Base-by-base conservation (phyloP, 495 filamentous ascomycete genomes). In the Chaetomium tenue region DNA sequence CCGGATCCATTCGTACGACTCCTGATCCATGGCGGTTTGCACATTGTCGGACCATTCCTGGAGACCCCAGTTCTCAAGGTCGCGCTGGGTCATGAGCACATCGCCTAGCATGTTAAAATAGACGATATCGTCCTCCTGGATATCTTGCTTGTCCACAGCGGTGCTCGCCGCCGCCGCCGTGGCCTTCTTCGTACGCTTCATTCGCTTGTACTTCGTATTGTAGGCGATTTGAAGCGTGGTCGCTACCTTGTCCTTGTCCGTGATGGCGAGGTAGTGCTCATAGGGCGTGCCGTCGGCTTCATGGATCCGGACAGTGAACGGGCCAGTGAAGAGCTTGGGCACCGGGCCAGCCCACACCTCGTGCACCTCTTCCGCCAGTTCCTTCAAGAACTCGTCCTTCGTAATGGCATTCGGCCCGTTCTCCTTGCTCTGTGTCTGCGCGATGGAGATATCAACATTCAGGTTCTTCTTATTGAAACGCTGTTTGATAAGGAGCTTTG, bases 231-330 rank as follows among this genome's bases (percentile, higher is more conserved):
- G 92, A 62, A 97, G 88, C 50, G 72, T 79, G 11, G 75, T 76
- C 20, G 73, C 71, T 63, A 86, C 89, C 8, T 87, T 89, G 46
- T 84, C 81, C 9, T 87, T 86, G 61, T 97, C 92, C 67, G 91
- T 92, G 72, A 99, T 95, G 61, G 96, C 90, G 28, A 97, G 90
- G 67, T 97, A 96, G 71, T 99, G 94, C 75, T 99, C 94, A 74
- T 99, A 99, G 23, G 94, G 94, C 3, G 95, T 98, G 18, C 94
- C 94, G 72, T 99, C 95, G 28, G 94, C 95, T 77, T 99, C 94
- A 78, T 99, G 94, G 65, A 99, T 97, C 52, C 95, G 85, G 68
- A 99, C 90, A 0, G 94, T 98, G 89, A 98, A 96, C 0, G 95
- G 93, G 0, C 93, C 93, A 3, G 91, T 93, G 74, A 98, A 99